Conservation (phyloP, 2,329 filamentous ascomycete species). For the Sphaerulina populicola region DNA sequence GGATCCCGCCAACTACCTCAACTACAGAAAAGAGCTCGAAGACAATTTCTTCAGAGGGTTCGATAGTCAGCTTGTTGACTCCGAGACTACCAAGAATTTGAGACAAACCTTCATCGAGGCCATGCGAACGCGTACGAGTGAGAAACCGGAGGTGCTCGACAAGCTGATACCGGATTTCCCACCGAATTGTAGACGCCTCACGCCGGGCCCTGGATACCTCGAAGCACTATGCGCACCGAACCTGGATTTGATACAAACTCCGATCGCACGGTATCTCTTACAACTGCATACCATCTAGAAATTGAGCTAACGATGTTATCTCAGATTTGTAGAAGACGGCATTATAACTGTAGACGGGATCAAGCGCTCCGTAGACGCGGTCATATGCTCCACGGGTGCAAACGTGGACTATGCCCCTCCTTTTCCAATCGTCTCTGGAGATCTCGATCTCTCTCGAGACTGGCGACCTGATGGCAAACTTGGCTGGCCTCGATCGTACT, state of each 20-base stretch:
- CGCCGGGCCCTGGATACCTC: slow-evolving; percentile 47
- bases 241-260: slow-evolving; percentile 38
- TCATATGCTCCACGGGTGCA: slow-evolving; percentile 41
- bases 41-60: slow-evolving; percentile 53
- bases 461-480: slow-evolving; percentile 33
- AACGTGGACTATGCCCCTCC: slow-evolving; percentile 31
- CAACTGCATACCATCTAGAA: neutral
- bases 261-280: slow-evolving; percentile 29
- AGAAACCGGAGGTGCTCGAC: slow-evolving; percentile 34
- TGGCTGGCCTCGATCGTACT: slow-evolving; percentile 28
- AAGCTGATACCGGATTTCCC: slow-evolving; percentile 38
- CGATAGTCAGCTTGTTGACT: slow-evolving; percentile 34
- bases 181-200: slow-evolving; percentile 41
- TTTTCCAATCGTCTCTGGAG: slow-evolving; percentile 26
- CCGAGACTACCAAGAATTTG: slow-evolving; percentile 31
- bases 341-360: slow-evolving; percentile 37
- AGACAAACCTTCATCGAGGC: slow-evolving; percentile 33
- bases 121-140: slow-evolving; percentile 35
- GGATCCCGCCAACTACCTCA: slow-evolving; percentile 53
- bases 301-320: neutral
- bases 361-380: slow-evolving; percentile 33
- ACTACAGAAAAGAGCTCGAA: slow-evolving; percentile 37
- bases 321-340: slow-evolving; percentile 33
- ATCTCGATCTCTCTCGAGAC: slow-evolving; percentile 23
- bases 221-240: slow-evolving; percentile 43